Percentiles rank a stretch among this genome's conserved stretches.
Evolutionary conservation across 1,284 basidiomycete species (phyloP).

Genomic region (Malassezia sympodialis): DNA sequence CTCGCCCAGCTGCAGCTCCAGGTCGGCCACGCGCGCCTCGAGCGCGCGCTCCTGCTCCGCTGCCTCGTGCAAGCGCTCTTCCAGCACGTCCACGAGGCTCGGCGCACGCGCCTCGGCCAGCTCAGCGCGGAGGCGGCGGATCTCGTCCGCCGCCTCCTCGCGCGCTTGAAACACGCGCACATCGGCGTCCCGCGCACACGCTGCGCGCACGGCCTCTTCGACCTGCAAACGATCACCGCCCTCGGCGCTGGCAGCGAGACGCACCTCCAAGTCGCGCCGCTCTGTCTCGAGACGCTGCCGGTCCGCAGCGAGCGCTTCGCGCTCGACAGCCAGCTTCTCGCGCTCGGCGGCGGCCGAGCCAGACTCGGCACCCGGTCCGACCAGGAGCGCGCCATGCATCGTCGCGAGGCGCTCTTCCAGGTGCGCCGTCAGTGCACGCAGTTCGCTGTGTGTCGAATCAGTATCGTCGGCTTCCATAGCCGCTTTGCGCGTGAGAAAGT

Average conservation of each 20-base stretch:
- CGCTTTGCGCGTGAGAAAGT: background rate
- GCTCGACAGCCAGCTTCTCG: background rate
- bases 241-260: background rate
- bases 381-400: background rate
- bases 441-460: background rate
- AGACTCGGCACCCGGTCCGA: background rate
- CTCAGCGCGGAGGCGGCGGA: background rate
- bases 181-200: constrained; percentile 12
- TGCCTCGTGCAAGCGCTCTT: background rate
- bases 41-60: background rate
- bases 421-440: background rate
- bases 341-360: background rate
- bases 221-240: background rate
- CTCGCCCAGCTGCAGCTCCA: constrained; percentile 4
- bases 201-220: background rate
- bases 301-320: constrained; percentile 1
- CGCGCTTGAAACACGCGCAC: constrained; percentile 6
- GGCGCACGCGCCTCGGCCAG: background rate
- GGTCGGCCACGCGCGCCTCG: constrained; percentile 1
- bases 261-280: constrained; percentile 17
- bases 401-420: constrained; percentile 7
- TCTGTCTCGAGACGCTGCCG: constrained; percentile 1
- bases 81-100: background rate
- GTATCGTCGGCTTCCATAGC: background rate
- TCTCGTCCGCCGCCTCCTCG: background rate